phyloP scores from a whole-genome alignment of 805 yeast genomes.

The Candida awuae region DNA sequence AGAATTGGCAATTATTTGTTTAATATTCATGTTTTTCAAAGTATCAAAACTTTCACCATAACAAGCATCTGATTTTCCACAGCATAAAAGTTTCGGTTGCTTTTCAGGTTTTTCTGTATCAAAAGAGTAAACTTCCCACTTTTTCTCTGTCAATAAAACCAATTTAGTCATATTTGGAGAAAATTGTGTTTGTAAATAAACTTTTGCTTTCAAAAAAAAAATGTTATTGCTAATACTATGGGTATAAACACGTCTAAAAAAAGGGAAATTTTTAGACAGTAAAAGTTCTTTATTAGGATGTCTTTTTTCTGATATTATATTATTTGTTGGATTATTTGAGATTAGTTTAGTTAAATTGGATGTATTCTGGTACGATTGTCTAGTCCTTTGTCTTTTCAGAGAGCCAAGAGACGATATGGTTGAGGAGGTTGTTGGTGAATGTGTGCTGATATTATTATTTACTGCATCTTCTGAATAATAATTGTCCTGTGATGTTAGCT shows the following conservation, averaged over 20 bases:
- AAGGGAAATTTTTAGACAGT: slow-evolving; percentile 77
- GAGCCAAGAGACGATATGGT: slow-evolving; percentile 16
- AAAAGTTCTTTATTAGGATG: slow-evolving; percentile 44
- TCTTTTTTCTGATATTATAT: neutral
- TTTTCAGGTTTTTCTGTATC: slow-evolving; percentile 34
- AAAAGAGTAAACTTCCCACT: slow-evolving; percentile 68
- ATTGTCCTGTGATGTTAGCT: slow-evolving; percentile 5
- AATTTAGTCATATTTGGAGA: slow-evolving; percentile 59
- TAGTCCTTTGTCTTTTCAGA: slow-evolving; percentile 15
- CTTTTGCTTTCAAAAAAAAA: slow-evolving; percentile 39
- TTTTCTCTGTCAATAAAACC: slow-evolving; percentile 56
- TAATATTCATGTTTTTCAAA: slow-evolving; percentile 21
- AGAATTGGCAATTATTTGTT: slow-evolving; percentile 22
- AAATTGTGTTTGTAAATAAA: slow-evolving; percentile 48
- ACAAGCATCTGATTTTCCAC: slow-evolving; percentile 65
- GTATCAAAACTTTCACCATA: slow-evolving; percentile 45
- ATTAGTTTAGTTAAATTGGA: slow-evolving; percentile 19
- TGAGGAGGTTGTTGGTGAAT: slow-evolving; percentile 17
- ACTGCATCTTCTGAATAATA: slow-evolving; percentile 15
- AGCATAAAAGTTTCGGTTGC: slow-evolving; percentile 51
- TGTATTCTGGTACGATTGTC: slow-evolving; percentile 13
- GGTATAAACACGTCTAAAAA: slow-evolving; percentile 55
- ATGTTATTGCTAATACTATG: slow-evolving; percentile 44
- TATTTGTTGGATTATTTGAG: slow-evolving; percentile 5
- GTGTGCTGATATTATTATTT: slow-evolving; percentile 1